These are phyloP conservation scores for Aspergillus floridensis DNA, from an alignment of 2,329 filamentous ascomycete genomes.

Conservation along the genomic window DNA sequence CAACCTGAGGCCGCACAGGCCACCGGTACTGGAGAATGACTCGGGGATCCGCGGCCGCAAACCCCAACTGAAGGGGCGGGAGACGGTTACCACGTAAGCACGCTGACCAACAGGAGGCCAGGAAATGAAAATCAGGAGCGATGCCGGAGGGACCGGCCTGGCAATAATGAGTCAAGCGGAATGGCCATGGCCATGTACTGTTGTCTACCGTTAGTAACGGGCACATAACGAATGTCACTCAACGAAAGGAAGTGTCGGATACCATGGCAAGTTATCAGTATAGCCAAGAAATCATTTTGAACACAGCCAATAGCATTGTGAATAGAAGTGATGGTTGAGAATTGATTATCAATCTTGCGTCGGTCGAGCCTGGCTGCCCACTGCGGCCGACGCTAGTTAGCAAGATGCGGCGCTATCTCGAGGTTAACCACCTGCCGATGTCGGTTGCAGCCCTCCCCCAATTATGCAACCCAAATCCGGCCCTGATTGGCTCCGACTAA, in stretches of 20 bases:
- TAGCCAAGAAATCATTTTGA: not conserved
- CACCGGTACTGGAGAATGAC: not conserved
- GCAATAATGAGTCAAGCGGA: slow-evolving; percentile 1
- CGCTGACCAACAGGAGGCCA: slow-evolving; percentile 1
- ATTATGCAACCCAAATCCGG: not conserved
- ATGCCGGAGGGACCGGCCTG: not conserved
- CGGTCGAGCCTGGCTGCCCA: slow-evolving; percentile 10
- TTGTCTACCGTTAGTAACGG: no score
- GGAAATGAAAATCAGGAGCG: slow-evolving; percentile 9
- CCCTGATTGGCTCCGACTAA: not conserved
- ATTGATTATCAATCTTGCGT: slow-evolving; percentile 18
- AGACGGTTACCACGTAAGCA: not conserved
- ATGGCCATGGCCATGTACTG: not conserved
- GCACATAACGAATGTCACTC: not conserved
- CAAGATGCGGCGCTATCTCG: slow-evolving; percentile 1
- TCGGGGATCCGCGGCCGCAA: not conserved
- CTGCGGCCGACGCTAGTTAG: not conserved
- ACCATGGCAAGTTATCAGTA: not conserved
- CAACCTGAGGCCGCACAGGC: not conserved
- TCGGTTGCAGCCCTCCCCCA: slow-evolving; percentile 4
- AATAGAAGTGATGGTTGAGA: not conserved
- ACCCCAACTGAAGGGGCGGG: not conserved
- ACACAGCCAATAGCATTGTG: slow-evolving; percentile 2
- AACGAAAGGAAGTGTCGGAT: not conserved
- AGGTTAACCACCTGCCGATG: slow-evolving; percentile 13